Evolutionary conservation across 192 early-diverging fungal genomes (phyloP).

Genomic region (Phlyctochytrium bullatum): DNA sequence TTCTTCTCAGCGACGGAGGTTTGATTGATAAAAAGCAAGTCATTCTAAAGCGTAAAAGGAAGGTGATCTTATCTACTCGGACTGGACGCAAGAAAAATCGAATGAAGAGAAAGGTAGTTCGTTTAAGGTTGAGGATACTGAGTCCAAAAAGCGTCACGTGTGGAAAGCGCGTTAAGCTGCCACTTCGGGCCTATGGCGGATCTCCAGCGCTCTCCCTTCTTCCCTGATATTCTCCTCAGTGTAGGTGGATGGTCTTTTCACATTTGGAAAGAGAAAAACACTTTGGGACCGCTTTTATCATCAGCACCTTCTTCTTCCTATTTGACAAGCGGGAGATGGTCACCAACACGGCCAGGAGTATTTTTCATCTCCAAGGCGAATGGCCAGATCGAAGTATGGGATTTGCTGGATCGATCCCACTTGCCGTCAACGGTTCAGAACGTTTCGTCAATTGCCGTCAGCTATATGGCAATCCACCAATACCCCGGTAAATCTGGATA

Average conservation of each 20-base stretch:
- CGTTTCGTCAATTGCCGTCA: conserved; percentile 48
- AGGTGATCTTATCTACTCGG: conserved; percentile 59
- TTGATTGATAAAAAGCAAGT: not conserved
- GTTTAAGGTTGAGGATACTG: not conserved
- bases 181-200: conserved; percentile 60
- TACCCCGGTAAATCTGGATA: conserved; percentile 38
- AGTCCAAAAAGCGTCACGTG: conserved; percentile 40
- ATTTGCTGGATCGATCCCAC: conserved; percentile 60
- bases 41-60: conserved; percentile 31
- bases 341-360: conserved; percentile 61
- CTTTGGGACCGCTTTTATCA: conserved; percentile 50
- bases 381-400: conserved; percentile 62
- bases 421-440: conserved; percentile 47
- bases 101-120: conserved; percentile 53
- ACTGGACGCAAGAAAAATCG: conserved; percentile 59
- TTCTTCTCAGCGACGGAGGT: conserved; percentile 59
- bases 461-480: conserved; percentile 47
- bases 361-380: conserved; percentile 61
- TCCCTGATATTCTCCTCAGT: conserved; percentile 57
- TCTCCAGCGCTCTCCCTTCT: conserved; percentile 60
- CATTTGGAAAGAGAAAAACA: conserved; percentile 56
- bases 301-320: conserved; percentile 33
- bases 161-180: conserved; percentile 46
- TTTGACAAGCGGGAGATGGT: conserved; percentile 56
- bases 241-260: conserved; percentile 62